phyloP scores from a whole-genome alignment of 306 rosid species.

The Quillaja saponaria region DNA sequence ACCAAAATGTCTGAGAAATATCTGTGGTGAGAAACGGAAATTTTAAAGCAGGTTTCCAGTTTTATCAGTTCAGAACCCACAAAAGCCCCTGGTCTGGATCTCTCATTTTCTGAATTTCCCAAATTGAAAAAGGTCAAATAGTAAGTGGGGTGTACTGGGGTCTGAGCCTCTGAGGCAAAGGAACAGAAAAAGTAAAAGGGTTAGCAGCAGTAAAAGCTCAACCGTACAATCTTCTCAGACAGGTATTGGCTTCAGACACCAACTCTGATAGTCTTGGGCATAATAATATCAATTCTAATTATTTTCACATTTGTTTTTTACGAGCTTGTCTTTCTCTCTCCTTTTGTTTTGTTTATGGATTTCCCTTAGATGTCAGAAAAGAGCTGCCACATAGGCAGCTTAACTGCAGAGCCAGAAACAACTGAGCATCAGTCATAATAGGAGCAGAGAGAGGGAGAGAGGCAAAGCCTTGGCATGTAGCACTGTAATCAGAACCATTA shows the following conservation, averaged over 20 bases:
- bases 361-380: slow-evolving; percentile 93
- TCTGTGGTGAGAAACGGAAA: slow-evolving; percentile 11
- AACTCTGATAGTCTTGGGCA: slow-evolving; percentile 49
- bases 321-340: slow-evolving; percentile 19
- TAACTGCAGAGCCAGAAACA: slow-evolving; percentile 57
- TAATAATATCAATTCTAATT: slow-evolving; percentile 43
- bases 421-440: slow-evolving; percentile 83
- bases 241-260: slow-evolving; percentile 60
- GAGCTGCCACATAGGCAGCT: slow-evolving; percentile 69
- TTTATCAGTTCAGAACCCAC: slow-evolving; percentile 27
- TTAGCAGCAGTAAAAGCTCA: slow-evolving; percentile 78
- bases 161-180: slow-evolving; percentile 75
- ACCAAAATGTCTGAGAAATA: background rate
- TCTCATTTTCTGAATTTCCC: slow-evolving; percentile 34
- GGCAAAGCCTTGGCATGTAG: slow-evolving; percentile 55
- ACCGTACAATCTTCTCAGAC: slow-evolving; percentile 70
- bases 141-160: slow-evolving; percentile 53
- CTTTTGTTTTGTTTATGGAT: slow-evolving; percentile 68
- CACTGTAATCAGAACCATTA: slow-evolving; percentile 83
- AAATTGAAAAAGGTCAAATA: slow-evolving; percentile 50
- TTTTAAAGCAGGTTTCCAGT: slow-evolving; percentile 13
- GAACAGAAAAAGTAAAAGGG: slow-evolving; percentile 78
- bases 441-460: slow-evolving; percentile 44
- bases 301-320: slow-evolving; percentile 47
- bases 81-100: slow-evolving; percentile 24